Base-by-base conservation (phyloP, 495 filamentous ascomycete species). In the Hamigera avellanea region DNA sequence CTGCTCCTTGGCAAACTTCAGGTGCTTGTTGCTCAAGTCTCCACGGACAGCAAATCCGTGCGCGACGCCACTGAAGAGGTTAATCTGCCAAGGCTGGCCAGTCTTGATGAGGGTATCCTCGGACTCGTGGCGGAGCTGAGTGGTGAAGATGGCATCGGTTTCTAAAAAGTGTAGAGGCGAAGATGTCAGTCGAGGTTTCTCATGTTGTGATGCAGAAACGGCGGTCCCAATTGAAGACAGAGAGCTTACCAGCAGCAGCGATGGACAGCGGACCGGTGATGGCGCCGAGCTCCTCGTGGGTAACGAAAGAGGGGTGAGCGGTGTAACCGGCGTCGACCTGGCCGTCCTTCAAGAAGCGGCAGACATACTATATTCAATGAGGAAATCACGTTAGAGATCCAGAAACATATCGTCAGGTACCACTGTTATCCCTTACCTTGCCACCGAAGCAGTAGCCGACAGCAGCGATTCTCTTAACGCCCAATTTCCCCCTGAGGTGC, bases 1-100 rank as follows among this genome's bases (percentile, higher is more conserved):
- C 63, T 81, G 75, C 66, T 95, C 83, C 71, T 87, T 88, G 33
- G 83, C 80, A 42, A 69, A 91, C 66, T 77, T 84, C 55, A 73
- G 56, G 28, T 59, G 36, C 51, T 70, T 73, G 37, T 78, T 67
- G 44, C 42, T 70, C 27, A 73, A 42, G 47, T 91, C 83, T 26
- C 67, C 61, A 19, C 83, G 70, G 16, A 89, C 78, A n/a, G 79
- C 64, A 46, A 93, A 95, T 6, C 87, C 87, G 54, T 93, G 87
- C 15, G 48, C 46, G 32, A 91, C 81, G 33, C 76, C 78, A 14
- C 78, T 74, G 69, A 72, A 91, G 31, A 93, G 59, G 56, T 74
- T 85, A 54, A 93, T 82, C 62, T 93, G 84, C 59, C 83, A 93
- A 0, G 78, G 76, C 33, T 75, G 58, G 17, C 67, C 69, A 15